Percentiles rank a stretch among this genome's conserved stretches.
Evolutionary conservation across 2,329 filamentous ascomycete genomes (phyloP).

Genomic region (Hypoxylon rubiginosum): DNA sequence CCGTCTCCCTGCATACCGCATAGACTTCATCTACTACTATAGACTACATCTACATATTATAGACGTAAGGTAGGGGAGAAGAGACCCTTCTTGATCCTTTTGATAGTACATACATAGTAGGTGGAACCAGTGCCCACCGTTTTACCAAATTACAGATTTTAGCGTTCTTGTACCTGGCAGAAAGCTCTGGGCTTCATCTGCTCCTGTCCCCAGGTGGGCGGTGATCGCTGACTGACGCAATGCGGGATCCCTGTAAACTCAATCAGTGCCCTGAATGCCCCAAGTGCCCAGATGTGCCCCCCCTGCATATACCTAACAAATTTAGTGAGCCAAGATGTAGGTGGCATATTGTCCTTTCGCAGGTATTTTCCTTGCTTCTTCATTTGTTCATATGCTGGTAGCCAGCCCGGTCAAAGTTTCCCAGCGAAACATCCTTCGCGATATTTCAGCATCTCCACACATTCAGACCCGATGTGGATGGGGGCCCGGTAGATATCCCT

Average conservation of each 20-base stretch:
- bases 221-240: slow-evolving; percentile 39
- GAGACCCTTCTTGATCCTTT: background rate
- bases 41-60: background rate
- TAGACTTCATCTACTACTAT: background rate
- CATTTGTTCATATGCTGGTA: slow-evolving; percentile 9
- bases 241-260: slow-evolving; percentile 40
- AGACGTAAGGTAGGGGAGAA: background rate
- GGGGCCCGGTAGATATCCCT: slow-evolving; percentile 28
- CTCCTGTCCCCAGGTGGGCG: slow-evolving; percentile 1
- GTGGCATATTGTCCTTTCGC: background rate
- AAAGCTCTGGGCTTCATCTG: slow-evolving; percentile 8
- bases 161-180: slow-evolving; percentile 19
- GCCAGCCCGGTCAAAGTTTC: slow-evolving; percentile 25
- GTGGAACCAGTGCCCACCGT: slow-evolving; percentile 21
- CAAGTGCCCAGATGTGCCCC: background rate
- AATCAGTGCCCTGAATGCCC: slow-evolving; percentile 27
- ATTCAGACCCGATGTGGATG: slow-evolving; percentile 32
- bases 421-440: slow-evolving; percentile 35
- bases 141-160: slow-evolving; percentile 32
- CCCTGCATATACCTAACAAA: slow-evolving; percentile 36
- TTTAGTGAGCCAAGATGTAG: slow-evolving; percentile 25
- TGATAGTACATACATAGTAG: too few relatives aligned
- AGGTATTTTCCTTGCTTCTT: slow-evolving; percentile 9
- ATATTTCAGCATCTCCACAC: slow-evolving; percentile 37
- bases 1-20: background rate